phyloP scores from a whole-genome alignment of 495 filamentous ascomycete genomes.

The Cryomyces antarcticus region DNA sequence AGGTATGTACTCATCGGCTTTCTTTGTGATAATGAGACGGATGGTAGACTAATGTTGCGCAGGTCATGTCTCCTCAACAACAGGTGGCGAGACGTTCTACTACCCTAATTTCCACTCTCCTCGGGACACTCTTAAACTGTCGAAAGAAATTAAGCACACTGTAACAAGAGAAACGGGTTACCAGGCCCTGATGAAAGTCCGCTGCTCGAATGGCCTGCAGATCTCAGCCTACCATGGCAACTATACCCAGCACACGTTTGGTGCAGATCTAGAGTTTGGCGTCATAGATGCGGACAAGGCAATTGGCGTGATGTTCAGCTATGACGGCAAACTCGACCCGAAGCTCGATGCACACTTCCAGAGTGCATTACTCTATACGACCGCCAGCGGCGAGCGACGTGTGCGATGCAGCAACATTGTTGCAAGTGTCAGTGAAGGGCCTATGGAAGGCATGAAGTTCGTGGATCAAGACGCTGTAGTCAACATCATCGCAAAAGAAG shows the following conservation, averaged over 20 bases:
- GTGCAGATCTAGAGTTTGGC: conserved; percentile 88
- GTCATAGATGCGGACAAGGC: conserved; percentile 86
- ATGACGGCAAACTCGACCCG: conserved; percentile 90
- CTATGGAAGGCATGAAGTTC: conserved; percentile 68
- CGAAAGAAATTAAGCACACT: conserved; percentile 66
- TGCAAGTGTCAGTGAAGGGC: conserved; percentile 70
- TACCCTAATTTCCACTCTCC: conserved; percentile 88
- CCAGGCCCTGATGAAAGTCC: conserved; percentile 94
- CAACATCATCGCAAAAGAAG: conserved; percentile 80
- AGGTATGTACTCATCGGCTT: conserved; percentile 36
- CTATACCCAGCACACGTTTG: conserved; percentile 85
- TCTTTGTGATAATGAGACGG: conserved; percentile 1
- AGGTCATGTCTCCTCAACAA: conserved; percentile 55
- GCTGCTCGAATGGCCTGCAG: conserved; percentile 91
- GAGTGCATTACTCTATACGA: conserved; percentile 83
- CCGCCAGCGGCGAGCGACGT: conserved; percentile 68
- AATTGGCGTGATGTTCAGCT: conserved; percentile 77
- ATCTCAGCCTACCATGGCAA: conserved; percentile 88
- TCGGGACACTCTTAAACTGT: conserved; percentile 67
- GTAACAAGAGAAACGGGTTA: conserved; percentile 88
- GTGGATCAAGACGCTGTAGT: conserved; percentile 90
- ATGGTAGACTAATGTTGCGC: background rate
- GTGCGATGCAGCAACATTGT: conserved; percentile 88
- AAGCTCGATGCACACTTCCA: conserved; percentile 98
- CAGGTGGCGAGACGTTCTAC: conserved; percentile 83